Percentiles rank a stretch among this genome's conserved stretches.
These are phyloP conservation scores for Saccharomyces kudriavzevii DNA, from an alignment of 805 yeast species.

Conservation along the genomic window DNA sequence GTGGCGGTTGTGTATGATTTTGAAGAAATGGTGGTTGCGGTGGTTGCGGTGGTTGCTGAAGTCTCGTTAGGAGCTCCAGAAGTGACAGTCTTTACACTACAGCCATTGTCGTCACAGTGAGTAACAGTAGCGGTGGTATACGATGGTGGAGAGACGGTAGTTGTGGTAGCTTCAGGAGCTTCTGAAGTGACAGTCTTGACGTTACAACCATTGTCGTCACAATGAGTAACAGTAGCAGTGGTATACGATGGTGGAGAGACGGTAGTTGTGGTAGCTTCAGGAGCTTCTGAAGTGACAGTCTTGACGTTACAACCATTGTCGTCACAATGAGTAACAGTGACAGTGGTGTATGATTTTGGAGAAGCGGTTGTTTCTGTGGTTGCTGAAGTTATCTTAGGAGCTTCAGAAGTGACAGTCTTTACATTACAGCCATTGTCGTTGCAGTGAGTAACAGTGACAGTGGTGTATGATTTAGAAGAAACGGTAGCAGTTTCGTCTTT, in stretches of 20 bases:
- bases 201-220: conserved; percentile 1
- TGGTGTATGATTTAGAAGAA: background rate
- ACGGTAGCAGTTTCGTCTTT: background rate
- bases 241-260: background rate
- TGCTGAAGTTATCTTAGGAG: background rate
- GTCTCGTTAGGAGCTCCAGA: background rate
- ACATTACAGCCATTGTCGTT: background rate
- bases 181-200: background rate
- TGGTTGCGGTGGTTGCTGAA: background rate
- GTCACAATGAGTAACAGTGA: background rate
- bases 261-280: background rate
- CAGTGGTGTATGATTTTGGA: background rate
- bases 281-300: background rate
- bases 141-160: background rate
- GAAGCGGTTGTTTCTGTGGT: background rate
- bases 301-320: background rate
- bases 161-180: background rate
- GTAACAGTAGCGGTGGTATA: background rate
- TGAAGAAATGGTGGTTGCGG: background rate
- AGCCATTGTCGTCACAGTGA: background rate
- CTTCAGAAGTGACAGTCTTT: background rate
- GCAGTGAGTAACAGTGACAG: conserved; percentile 1
- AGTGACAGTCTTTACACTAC: background rate
- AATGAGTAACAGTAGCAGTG: conserved; percentile 1
- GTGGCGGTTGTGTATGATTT: background rate